Percentiles rank a stretch among this genome's conserved stretches.
Evolutionary conservation across 371 early-diverging fungal species (phyloP).

Genomic region (Rhizomucor miehei): DNA sequence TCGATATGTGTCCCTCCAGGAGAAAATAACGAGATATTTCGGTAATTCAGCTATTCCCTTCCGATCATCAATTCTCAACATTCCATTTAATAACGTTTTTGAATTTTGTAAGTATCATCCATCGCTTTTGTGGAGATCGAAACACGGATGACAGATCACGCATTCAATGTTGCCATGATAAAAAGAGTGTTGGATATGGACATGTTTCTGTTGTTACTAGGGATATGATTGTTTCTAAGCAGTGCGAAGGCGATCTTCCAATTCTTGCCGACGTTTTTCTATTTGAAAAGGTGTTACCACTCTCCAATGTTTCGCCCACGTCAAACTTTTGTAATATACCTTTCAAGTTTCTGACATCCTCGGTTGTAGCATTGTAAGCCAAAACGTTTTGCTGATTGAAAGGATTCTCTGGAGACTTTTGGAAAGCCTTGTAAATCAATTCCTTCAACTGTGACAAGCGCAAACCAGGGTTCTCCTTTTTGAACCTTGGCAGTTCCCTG

Average conservation of each 20-base stretch:
- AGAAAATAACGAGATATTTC: too few species aligned
- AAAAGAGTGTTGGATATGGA: too few species aligned
- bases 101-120: too few species aligned
- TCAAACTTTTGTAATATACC: constrained; percentile 23
- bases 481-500: constrained; percentile 52
- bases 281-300: not conserved
- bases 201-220: not conserved
- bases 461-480: constrained; percentile 71
- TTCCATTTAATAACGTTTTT: too few species aligned
- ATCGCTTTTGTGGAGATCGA: too few species aligned
- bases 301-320: not conserved
- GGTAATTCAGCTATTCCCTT: too few species aligned
- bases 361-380: constrained; percentile 67
- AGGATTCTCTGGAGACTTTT: constrained; percentile 86
- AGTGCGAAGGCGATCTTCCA: constrained; percentile 36
- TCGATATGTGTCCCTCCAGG: too few species aligned
- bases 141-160: too few species aligned
- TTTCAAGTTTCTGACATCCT: constrained; percentile 48
- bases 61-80: too few species aligned
- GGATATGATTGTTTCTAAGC: constrained; percentile 5
- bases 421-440: constrained; percentile 71
- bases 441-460: constrained; percentile 75
- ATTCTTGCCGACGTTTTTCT: constrained; percentile 24
- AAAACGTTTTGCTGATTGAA: constrained; percentile 75
- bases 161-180: too few species aligned